Conservation (phyloP, 257 asterid genomes). For the Catharanthus roseus region DNA sequence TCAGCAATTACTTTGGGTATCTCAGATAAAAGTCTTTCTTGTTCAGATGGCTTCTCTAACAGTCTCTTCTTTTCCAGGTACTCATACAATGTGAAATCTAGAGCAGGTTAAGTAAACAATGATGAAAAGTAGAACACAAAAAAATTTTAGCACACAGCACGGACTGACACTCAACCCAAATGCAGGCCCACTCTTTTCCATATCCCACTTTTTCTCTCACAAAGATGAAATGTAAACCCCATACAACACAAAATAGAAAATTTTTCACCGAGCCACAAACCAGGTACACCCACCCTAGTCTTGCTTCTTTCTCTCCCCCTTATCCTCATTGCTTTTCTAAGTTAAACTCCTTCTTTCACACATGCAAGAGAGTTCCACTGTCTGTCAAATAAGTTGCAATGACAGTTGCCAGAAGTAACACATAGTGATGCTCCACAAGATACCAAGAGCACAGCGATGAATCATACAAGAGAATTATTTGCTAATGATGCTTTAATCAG, state of each 20-base stretch:
- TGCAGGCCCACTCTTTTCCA: too few relatives aligned
- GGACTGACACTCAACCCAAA: too few relatives aligned
- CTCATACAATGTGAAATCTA: slow-evolving; percentile 46
- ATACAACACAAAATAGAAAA: too few relatives aligned
- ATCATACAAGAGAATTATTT: background rate
- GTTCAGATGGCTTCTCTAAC: slow-evolving; percentile 66
- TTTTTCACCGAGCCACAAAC: too few relatives aligned
- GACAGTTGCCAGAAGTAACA: background rate
- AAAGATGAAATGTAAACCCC: too few relatives aligned
- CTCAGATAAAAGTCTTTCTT: slow-evolving; percentile 46
- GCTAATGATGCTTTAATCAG: background rate
- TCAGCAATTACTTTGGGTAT: slow-evolving; percentile 75
- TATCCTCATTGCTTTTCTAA: background rate
- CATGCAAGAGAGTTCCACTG: background rate
- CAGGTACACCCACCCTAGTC: background rate
- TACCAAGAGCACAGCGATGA: background rate
- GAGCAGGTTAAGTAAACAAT: slow-evolving; percentile 47
- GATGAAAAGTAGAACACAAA: slow-evolving; percentile 4
- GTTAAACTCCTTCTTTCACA: background rate
- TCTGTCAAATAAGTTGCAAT: background rate
- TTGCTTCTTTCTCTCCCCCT: background rate
- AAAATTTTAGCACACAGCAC: background rate
- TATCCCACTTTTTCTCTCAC: too few relatives aligned
- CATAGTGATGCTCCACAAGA: background rate
- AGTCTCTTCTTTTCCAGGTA: slow-evolving; percentile 55